These are phyloP conservation scores for Allium cepa DNA, from an alignment of 106 monocot species.

Conservation along the genomic window DNA sequence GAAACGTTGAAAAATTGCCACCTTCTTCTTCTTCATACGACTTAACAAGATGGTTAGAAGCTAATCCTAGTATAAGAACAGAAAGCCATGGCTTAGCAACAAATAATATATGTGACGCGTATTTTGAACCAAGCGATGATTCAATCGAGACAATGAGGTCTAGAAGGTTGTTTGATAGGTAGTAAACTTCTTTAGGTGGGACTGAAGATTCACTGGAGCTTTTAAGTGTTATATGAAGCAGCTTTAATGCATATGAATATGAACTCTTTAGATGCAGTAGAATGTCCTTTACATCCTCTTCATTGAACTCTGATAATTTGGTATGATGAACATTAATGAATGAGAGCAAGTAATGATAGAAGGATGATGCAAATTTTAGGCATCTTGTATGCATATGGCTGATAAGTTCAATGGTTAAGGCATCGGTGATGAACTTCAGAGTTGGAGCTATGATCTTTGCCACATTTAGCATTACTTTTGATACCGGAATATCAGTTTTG, in stretches of 20 bases:
- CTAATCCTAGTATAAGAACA: slow-evolving; percentile 58
- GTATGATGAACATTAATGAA: slow-evolving; percentile 18
- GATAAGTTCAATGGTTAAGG: slow-evolving; percentile 23
- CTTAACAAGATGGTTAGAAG: slow-evolving; percentile 39
- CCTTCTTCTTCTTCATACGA: neutral
- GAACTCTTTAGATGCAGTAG: slow-evolving; percentile 38
- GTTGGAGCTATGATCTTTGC: slow-evolving; percentile 35
- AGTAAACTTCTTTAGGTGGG: slow-evolving; percentile 36
- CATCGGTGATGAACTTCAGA: slow-evolving; percentile 63
- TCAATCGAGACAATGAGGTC: slow-evolving; percentile 59
- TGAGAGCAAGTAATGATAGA: slow-evolving; percentile 25
- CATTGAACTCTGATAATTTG: slow-evolving; percentile 13
- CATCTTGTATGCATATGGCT: slow-evolving; percentile 26
- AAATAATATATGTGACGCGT: slow-evolving; percentile 32
- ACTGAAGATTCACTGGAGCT: slow-evolving; percentile 23
- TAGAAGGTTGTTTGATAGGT: slow-evolving; percentile 64
- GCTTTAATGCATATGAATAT: slow-evolving; percentile 72
- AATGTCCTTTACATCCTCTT: slow-evolving; percentile 31
- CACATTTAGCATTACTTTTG: slow-evolving; percentile 26
- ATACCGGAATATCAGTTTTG: slow-evolving; percentile 16
- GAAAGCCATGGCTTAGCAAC: slow-evolving; percentile 73
- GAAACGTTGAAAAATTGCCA: neutral
- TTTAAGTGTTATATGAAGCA: slow-evolving; percentile 58
- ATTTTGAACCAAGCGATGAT: slow-evolving; percentile 28
- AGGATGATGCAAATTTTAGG: slow-evolving; percentile 50